phyloP scores from a whole-genome alignment of 768 basidiomycete genomes.

The Collybia sp. region DNA sequence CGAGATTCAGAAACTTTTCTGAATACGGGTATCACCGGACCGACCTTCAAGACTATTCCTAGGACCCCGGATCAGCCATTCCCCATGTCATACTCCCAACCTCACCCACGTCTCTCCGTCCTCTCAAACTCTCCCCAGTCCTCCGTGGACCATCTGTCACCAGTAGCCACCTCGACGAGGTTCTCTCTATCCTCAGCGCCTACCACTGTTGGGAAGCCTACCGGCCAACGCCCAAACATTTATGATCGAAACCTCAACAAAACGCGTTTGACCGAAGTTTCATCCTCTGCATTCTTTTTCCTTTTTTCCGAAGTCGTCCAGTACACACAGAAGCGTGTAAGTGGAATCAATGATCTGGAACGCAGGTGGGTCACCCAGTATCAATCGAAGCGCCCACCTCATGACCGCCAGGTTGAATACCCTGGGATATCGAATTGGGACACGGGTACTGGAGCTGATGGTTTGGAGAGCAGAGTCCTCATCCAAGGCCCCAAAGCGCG shows the following conservation, averaged over 20 bases:
- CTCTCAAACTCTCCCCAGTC: constrained; percentile 58
- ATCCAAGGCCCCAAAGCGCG: constrained; percentile 89
- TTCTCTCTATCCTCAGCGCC: constrained; percentile 65
- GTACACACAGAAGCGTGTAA: constrained; percentile 94
- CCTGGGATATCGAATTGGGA: constrained; percentile 89
- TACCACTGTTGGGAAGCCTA: constrained; percentile 35
- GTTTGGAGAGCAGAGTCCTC: constrained; percentile 72
- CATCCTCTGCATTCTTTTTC: constrained; percentile 80
- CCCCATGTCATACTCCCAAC: constrained; percentile 51
- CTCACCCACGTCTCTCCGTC: constrained; percentile 64
- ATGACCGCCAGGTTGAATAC: constrained; percentile 67
- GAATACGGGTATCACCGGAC: background rate
- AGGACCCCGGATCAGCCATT: background rate
- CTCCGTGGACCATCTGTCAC: constrained; percentile 46
- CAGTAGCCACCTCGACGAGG: constrained; percentile 57
- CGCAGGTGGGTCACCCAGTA: constrained; percentile 53
- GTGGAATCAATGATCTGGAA: constrained; percentile 93
- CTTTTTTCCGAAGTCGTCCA: constrained; percentile 92
- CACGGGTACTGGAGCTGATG: constrained; percentile 82
- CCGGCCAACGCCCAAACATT: constrained; percentile 60
- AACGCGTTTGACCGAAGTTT: constrained; percentile 79
- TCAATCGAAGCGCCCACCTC: background rate
- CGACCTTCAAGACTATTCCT: background rate
- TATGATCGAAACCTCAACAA: constrained; percentile 91
- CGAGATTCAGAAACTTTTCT: background rate